These are phyloP conservation scores for Crithidia acanthocephali DNA, from an alignment of 208 protist genomes.

Conservation along the genomic window DNA sequence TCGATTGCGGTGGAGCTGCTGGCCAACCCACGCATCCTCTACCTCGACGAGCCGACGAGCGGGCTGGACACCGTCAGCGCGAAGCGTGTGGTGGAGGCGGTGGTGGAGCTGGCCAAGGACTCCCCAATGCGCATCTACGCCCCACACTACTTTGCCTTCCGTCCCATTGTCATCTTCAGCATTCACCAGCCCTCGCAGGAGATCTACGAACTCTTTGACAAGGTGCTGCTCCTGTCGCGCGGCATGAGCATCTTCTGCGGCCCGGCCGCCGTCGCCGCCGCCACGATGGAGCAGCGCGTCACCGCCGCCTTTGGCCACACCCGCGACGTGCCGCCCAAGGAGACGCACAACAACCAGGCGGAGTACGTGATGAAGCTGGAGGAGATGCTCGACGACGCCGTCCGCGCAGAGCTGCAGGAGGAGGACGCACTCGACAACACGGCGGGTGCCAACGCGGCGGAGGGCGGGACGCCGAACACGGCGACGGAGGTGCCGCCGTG, in stretches of 20 bases:
- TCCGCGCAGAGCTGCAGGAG: conserved; percentile 66
- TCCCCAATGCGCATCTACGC: conserved; percentile 83
- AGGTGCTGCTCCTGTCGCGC: conserved; percentile 83
- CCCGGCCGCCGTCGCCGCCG: conserved; percentile 58
- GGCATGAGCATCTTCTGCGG: conserved; percentile 89
- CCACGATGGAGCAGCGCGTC: conserved; percentile 64
- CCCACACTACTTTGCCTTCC: conserved; percentile 87
- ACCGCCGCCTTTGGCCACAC: conserved; percentile 47
- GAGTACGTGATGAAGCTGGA: conserved; percentile 92
- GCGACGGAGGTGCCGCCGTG: conserved; percentile 25
- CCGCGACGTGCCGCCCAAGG: conserved; percentile 39
- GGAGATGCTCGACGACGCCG: conserved; percentile 71
- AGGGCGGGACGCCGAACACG: not conserved
- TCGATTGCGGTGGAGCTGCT: conserved; percentile 93
- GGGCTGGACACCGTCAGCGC: conserved; percentile 89
- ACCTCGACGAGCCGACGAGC: conserved; percentile 92
- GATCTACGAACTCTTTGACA: conserved; percentile 91
- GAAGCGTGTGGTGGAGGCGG: conserved; percentile 78
- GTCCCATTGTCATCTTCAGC: conserved; percentile 91
- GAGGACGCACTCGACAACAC: conserved; percentile 30
- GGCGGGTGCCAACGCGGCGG: not conserved
- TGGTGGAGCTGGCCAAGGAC: conserved; percentile 83
- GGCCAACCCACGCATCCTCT: conserved; percentile 91
- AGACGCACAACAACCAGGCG: conserved; percentile 70
- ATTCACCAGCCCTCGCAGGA: conserved; percentile 93